A percentile compares a stretch with the other conserved stretches of the same genome.
Conservation (phyloP, 495 filamentous ascomycete genomes). For the Penicillium dipodomyicola region DNA sequence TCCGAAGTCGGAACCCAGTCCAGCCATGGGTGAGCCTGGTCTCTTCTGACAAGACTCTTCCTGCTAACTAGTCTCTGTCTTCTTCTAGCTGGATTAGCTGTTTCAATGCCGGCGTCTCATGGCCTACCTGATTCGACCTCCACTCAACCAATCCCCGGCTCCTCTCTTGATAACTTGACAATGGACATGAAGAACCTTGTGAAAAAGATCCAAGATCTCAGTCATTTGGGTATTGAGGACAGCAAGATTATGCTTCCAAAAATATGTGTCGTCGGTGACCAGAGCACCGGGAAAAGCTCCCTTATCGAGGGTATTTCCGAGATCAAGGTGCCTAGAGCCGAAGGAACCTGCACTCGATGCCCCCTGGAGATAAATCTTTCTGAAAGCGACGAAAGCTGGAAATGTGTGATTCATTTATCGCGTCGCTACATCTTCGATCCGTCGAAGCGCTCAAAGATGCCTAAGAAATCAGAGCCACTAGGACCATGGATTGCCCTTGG, state of each 20-base stretch:
- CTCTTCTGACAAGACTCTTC: not conserved
- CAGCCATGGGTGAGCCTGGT: not conserved
- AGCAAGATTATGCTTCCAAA: slow-evolving; percentile 65
- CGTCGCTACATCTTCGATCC: slow-evolving; percentile 52
- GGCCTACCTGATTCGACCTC: not conserved
- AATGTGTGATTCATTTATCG: slow-evolving; percentile 60
- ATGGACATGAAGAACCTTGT: slow-evolving; percentile 44
- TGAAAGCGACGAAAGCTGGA: slow-evolving; percentile 55
- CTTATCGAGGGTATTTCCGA: slow-evolving; percentile 77
- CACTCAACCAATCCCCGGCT: not conserved
- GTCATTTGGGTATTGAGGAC: slow-evolving; percentile 50
- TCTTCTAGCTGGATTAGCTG: not conserved
- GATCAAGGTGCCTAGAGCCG: slow-evolving; percentile 68
- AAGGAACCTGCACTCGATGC: slow-evolving; percentile 72
- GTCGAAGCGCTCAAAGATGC: slow-evolving; percentile 24
- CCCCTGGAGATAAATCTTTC: slow-evolving; percentile 74
- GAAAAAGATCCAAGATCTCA: slow-evolving; percentile 46
- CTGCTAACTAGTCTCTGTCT: not conserved
- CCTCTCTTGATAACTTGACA: slow-evolving; percentile 31
- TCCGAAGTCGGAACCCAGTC: not conserved
- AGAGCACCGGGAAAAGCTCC: slow-evolving; percentile 76
- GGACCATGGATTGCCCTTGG: slow-evolving; percentile 43
- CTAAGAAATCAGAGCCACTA: slow-evolving; percentile 33
- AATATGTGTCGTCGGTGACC: slow-evolving; percentile 77
- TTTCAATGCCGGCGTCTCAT: not conserved